These are phyloP conservation scores for Aphanomyces stellatus DNA, from an alignment of 352 stramenopile species.

Conservation along the genomic window DNA sequence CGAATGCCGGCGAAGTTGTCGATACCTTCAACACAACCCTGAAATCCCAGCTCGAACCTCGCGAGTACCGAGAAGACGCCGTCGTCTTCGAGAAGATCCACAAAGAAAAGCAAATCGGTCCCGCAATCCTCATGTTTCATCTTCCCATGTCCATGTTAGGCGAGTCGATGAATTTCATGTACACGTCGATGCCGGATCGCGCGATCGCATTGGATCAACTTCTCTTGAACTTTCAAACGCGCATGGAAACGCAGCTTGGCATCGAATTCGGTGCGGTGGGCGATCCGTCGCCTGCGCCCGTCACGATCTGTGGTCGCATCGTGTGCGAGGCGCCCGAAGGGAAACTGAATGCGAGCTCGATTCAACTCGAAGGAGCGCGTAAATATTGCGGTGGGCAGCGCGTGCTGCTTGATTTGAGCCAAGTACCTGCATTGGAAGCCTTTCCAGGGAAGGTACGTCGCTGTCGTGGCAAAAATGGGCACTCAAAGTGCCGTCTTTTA, in stretches of 20 bases:
- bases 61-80: constrained; percentile 11
- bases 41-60: constrained; percentile 34
- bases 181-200: constrained; percentile 69
- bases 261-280: constrained; percentile 54
- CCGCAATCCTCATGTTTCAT: background rate
- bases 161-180: constrained; percentile 75
- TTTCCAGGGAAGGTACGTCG: constrained; percentile 66
- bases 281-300: constrained; percentile 60
- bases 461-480: background rate
- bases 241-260: constrained; percentile 54
- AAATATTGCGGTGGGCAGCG: constrained; percentile 76
- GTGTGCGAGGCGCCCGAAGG: constrained; percentile 76
- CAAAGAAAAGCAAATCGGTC: background rate
- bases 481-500: constrained; percentile 16
- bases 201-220: constrained; percentile 70
- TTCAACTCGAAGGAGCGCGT: constrained; percentile 72
- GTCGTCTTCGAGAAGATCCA: constrained; percentile 13
- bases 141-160: constrained; percentile 18
- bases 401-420: constrained; percentile 62
- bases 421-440: constrained; percentile 59
- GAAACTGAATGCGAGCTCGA: constrained; percentile 74
- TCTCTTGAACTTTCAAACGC: constrained; percentile 64
- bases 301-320: constrained; percentile 73
- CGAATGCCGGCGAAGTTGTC: constrained; percentile 65
- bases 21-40: constrained; percentile 72